These are phyloP conservation scores for Sequoia sempervirens DNA, from an alignment of 75 land plant species.

Conservation along the genomic window DNA sequence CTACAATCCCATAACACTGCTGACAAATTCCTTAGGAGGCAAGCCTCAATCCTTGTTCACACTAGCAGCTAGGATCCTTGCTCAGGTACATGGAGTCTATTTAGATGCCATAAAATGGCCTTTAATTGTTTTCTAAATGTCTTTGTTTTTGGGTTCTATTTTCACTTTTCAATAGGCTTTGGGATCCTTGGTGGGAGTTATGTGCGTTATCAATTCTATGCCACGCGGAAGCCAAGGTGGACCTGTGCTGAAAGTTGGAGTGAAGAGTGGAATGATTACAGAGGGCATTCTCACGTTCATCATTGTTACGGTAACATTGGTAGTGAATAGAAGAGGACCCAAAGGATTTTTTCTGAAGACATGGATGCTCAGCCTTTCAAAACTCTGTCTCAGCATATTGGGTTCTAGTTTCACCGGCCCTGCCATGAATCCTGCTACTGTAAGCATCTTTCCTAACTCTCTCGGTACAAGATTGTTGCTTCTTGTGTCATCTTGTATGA, in stretches of 20 bases:
- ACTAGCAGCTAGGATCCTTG: conserved; percentile 62
- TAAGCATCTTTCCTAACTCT: conserved; percentile 27
- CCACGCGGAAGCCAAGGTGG: conserved; percentile 48
- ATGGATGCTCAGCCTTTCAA: conserved; percentile 70
- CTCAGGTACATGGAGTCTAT: conserved; percentile 39
- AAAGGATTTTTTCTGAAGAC: conserved; percentile 55
- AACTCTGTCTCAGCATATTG: conserved; percentile 64
- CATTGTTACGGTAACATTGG: conserved; percentile 51
- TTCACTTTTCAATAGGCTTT: neutral
- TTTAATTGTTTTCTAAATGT: neutral
- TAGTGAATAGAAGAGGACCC: conserved; percentile 45
- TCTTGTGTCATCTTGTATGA: neutral
- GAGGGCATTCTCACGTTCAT: conserved; percentile 73
- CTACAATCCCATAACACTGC: conserved; percentile 66
- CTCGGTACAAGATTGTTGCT: neutral
- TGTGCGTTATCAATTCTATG: conserved; percentile 20
- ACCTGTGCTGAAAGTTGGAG: conserved; percentile 58
- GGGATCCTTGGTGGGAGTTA: conserved; percentile 49
- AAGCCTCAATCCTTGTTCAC: conserved; percentile 37
- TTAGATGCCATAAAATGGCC: neutral
- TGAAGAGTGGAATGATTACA: conserved; percentile 59
- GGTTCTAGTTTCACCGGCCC: conserved; percentile 88
- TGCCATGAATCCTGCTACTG: conserved; percentile 95
- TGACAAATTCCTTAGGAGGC: conserved; percentile 40
- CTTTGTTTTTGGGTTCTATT: neutral